phyloP scores from a whole-genome alignment of 1,284 basidiomycete species.

The Caloboletus firmus region DNA sequence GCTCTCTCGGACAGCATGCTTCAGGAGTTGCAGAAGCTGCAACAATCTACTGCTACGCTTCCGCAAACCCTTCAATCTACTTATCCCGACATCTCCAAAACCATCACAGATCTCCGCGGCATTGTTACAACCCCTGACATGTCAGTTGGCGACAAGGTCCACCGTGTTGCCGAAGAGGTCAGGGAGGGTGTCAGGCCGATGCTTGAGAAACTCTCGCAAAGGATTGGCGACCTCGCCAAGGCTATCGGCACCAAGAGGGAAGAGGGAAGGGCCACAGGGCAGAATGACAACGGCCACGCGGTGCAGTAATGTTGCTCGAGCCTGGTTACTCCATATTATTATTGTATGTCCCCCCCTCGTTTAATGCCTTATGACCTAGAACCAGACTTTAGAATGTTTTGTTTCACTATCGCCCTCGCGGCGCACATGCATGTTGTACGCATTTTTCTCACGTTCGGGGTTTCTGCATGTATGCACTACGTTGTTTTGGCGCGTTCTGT shows the following conservation, averaged over 20 bases:
- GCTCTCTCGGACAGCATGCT: conserved; percentile 64
- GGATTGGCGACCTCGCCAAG: conserved; percentile 28
- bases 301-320: conserved; percentile 4
- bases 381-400: conserved; percentile 29
- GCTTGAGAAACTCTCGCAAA: conserved; percentile 42
- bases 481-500: conserved; percentile 1
- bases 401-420: conserved; percentile 9
- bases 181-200: conserved; percentile 58
- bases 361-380: conserved; percentile 30
- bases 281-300: conserved; percentile 15
- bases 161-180: conserved; percentile 56
- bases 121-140: conserved; percentile 55
- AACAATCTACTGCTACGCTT: conserved; percentile 55
- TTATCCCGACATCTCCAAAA: conserved; percentile 49
- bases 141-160: conserved; percentile 60
- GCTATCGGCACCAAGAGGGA: conserved; percentile 33
- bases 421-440: conserved; percentile 23
- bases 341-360: conserved; percentile 13
- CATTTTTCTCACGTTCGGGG: conserved; percentile 15
- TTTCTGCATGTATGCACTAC: conserved; percentile 19
- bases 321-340: conserved; percentile 1
- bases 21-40: conserved; percentile 61
- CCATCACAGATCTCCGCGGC: conserved; percentile 50
- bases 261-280: conserved; percentile 9
- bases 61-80: conserved; percentile 55